A percentile compares a stretch with the other conserved stretches of the same genome.
phyloP scores from a whole-genome alignment of 2,329 filamentous ascomycete species.

The Fusarium napiforme region DNA sequence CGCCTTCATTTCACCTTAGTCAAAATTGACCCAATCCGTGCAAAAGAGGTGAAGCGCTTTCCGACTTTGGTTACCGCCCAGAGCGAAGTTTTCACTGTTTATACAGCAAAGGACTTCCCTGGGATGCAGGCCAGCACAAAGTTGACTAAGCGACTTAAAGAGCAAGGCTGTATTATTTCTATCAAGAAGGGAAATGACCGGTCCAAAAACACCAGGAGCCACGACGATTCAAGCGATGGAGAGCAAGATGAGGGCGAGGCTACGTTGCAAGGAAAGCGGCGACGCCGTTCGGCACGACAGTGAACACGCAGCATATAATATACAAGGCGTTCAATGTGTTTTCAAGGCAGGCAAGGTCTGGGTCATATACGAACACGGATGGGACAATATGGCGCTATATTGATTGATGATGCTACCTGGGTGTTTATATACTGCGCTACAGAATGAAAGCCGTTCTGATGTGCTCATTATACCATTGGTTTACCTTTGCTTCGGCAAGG shows the following conservation, averaged over 20 bases:
- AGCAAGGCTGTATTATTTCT: conserved; percentile 84
- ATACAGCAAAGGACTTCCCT: conserved; percentile 86
- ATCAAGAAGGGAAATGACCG: conserved; percentile 88
- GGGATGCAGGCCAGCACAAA: conserved; percentile 83
- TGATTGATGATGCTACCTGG: conserved; percentile 2
- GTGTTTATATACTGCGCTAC: neutral
- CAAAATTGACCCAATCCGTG: conserved; percentile 71
- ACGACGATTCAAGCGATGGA: conserved; percentile 59
- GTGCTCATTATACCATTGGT: conserved; percentile 30
- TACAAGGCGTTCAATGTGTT: conserved; percentile 32
- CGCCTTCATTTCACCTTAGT: conserved; percentile 79
- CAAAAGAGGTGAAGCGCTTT: conserved; percentile 58
- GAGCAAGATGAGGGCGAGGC: conserved; percentile 50
- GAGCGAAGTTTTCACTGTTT: conserved; percentile 81
- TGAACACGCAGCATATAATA: conserved; percentile 12
- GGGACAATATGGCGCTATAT: conserved; percentile 11
- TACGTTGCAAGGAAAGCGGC: conserved; percentile 37
- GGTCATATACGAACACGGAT: conserved; percentile 24
- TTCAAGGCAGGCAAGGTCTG: conserved; percentile 1
- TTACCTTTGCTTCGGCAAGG: conserved; percentile 22
- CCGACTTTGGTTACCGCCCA: conserved; percentile 64
- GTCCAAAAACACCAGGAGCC: conserved; percentile 50
- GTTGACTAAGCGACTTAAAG: conserved; percentile 77
- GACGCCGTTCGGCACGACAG: conserved; percentile 34
- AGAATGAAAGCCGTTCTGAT: neutral